Conservation (phyloP, 306 rosid genomes). For the Cicer arietinum region DNA sequence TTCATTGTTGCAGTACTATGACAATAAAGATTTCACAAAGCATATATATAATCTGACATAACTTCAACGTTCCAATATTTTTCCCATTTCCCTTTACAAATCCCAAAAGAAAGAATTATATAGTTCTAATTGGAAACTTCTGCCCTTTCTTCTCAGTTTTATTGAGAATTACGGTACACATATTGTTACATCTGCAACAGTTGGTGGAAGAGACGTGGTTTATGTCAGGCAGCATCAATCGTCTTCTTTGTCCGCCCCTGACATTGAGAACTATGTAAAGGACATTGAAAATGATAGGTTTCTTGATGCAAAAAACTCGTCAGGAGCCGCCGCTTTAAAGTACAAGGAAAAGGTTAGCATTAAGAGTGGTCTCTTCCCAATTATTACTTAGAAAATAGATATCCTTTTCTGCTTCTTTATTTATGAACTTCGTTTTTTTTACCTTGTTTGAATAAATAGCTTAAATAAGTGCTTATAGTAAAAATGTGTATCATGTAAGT, state of each 20-base stretch:
- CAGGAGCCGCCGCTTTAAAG: slow-evolving; percentile 71
- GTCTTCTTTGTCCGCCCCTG: slow-evolving; percentile 72
- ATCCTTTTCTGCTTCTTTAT: slow-evolving; percentile 3
- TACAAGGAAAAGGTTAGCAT: slow-evolving; percentile 95
- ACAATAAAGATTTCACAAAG: slow-evolving; percentile 6
- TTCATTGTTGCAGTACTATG: slow-evolving; percentile 29
- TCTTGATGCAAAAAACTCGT: slow-evolving; percentile 57
- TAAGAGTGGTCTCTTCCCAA: slow-evolving; percentile 11
- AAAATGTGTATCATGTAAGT: too few relatives aligned
- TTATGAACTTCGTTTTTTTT: slow-evolving; percentile 13
- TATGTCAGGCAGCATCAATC: slow-evolving; percentile 95
- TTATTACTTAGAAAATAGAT: background rate
- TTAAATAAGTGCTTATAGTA: too few relatives aligned
- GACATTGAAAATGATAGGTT: slow-evolving; percentile 89
- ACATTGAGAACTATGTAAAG: slow-evolving; percentile 78
- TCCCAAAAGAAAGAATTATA: slow-evolving; percentile 28
- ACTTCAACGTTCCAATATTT: slow-evolving; percentile 23
- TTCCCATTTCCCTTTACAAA: slow-evolving; percentile 21
- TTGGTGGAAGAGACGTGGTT: slow-evolving; percentile 94
- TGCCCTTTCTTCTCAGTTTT: slow-evolving; percentile 68
- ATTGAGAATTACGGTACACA: slow-evolving; percentile 97
- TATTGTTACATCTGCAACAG: slow-evolving; percentile 89
- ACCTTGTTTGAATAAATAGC: too few relatives aligned
- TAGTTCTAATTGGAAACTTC: slow-evolving; percentile 39
- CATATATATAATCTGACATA: slow-evolving; percentile 23